Conservation (phyloP, 305 asterid genomes). For the Ilex paraguariensis region DNA sequence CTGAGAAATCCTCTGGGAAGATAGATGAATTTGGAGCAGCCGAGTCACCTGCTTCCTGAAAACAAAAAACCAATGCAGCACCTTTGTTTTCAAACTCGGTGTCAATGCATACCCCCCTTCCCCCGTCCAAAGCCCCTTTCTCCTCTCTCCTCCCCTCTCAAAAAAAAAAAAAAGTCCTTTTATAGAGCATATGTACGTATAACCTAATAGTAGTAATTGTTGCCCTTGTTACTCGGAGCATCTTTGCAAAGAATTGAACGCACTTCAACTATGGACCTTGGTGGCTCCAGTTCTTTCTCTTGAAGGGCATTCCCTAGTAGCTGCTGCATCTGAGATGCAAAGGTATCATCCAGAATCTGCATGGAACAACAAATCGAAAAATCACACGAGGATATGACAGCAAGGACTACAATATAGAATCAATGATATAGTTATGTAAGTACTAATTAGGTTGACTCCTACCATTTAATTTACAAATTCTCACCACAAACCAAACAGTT, state of each 20-base stretch:
- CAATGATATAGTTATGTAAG: too few species aligned
- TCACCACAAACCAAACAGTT: too few species aligned
- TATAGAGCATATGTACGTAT: not conserved
- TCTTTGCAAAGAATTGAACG: constrained; percentile 47
- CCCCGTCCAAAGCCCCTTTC: too few species aligned
- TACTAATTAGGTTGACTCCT: too few species aligned
- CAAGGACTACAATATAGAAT: not conserved
- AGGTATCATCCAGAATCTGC: constrained; percentile 46
- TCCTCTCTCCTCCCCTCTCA: too few species aligned
- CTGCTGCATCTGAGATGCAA: constrained; percentile 55
- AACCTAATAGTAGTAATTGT: constrained; percentile 25
- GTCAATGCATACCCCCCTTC: too few species aligned
- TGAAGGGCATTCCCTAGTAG: constrained; percentile 43
- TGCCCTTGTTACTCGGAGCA: constrained; percentile 31
- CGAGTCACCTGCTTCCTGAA: constrained; percentile 13
- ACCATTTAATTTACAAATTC: too few species aligned
- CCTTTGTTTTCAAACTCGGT: too few species aligned
- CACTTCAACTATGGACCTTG: constrained; percentile 43
- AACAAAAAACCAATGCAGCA: too few species aligned
- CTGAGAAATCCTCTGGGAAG: too few species aligned
- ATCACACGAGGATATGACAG: not conserved
- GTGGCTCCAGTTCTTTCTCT: constrained; percentile 47
- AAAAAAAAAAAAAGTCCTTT: too few species aligned
- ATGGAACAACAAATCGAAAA: not conserved
- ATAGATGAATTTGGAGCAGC: constrained; percentile 15